A percentile compares a stretch with the other conserved stretches of the same genome.
Conservation (phyloP, 768 basidiomycete species). For the Hygrophorus pudorinus region DNA sequence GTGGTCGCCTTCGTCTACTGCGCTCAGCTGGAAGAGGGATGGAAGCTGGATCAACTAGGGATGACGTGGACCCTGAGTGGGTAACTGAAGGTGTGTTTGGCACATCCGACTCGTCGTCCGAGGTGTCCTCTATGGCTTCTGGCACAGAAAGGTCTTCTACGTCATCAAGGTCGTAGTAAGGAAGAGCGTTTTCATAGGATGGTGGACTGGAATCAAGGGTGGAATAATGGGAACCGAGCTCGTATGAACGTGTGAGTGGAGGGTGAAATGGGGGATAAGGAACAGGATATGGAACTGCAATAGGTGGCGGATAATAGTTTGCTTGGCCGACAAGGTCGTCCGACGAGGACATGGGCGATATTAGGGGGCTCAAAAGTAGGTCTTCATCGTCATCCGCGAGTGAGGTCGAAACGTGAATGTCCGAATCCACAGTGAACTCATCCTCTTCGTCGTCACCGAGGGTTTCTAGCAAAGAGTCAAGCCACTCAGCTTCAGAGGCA, state of each 20-base stretch:
- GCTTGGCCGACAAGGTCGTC: constrained; percentile 58
- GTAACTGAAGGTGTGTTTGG: constrained; percentile 52
- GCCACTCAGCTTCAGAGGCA: constrained; percentile 68
- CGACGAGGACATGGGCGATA: constrained; percentile 68
- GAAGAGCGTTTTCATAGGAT: constrained; percentile 46
- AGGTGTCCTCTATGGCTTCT: constrained; percentile 76
- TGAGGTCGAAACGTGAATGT: constrained; percentile 34
- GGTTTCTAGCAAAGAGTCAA: constrained; percentile 69
- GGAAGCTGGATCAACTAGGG: constrained; percentile 40
- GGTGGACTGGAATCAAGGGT: constrained; percentile 27
- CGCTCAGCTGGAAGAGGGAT: constrained; percentile 40
- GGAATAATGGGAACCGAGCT: constrained; percentile 13
- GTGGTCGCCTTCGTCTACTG: constrained; percentile 33
- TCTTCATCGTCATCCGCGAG: constrained; percentile 59
- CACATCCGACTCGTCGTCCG: constrained; percentile 77
- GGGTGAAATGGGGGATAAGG: constrained; percentile 56
- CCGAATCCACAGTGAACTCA: constrained; percentile 33
- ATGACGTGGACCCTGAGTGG: constrained; percentile 48
- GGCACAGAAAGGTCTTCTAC: constrained; percentile 62
- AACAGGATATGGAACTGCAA: constrained; percentile 49
- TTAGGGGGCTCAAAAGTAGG: constrained; percentile 48
- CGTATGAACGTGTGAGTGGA: constrained; percentile 41
- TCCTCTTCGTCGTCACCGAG: constrained; percentile 66
- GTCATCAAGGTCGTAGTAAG: constrained; percentile 55
- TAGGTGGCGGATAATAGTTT: constrained; percentile 33